Evolutionary conservation across 2,329 filamentous ascomycete species (phyloP).

Genomic region (Thielaviopsis cerberus): DNA sequence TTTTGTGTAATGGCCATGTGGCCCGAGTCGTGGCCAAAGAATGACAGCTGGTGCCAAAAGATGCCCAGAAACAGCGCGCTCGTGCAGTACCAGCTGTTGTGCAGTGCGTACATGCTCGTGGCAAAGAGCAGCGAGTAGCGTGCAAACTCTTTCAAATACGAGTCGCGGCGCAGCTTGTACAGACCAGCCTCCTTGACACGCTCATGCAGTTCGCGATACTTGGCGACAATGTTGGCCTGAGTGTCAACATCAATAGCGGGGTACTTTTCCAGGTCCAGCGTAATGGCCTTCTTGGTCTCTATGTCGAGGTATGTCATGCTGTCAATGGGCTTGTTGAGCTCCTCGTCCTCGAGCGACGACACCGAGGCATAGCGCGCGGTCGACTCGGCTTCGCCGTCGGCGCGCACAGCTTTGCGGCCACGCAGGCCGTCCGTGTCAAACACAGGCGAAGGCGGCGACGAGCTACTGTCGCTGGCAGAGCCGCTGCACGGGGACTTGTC

Average conservation of each 20-base stretch:
- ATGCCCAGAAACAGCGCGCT: slow-evolving; percentile 61
- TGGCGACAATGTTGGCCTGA: slow-evolving; percentile 57
- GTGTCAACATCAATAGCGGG: slow-evolving; percentile 55
- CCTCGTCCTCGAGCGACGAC: slow-evolving; percentile 21
- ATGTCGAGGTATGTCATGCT: slow-evolving; percentile 51
- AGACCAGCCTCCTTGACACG: slow-evolving; percentile 56
- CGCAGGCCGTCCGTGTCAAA: slow-evolving; percentile 24
- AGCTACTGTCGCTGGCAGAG: slow-evolving; percentile 33
- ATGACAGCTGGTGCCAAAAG: slow-evolving; percentile 89
- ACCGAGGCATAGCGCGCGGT: slow-evolving; percentile 1
- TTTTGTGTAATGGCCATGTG: slow-evolving; percentile 95
- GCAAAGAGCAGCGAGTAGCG: slow-evolving; percentile 51
- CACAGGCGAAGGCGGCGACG: slow-evolving; percentile 30
- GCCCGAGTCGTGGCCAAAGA: slow-evolving; percentile 83
- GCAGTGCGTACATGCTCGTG: slow-evolving; percentile 42
- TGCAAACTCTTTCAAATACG: slow-evolving; percentile 55
- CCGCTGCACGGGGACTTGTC: slow-evolving; percentile 10
- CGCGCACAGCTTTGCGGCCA: slow-evolving; percentile 1
- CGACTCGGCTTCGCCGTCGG: slow-evolving; percentile 1
- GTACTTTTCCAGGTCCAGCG: slow-evolving; percentile 59
- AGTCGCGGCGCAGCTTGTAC: slow-evolving; percentile 66
- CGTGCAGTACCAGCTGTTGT: slow-evolving; percentile 44
- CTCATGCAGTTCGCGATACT: slow-evolving; percentile 63
- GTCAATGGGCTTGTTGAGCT: slow-evolving; percentile 25
- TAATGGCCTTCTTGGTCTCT: slow-evolving; percentile 55